A percentile compares a stretch with the other conserved stretches of the same genome.
phyloP scores from a whole-genome alignment of 768 basidiomycete genomes.

The Mycena leptocephala region DNA sequence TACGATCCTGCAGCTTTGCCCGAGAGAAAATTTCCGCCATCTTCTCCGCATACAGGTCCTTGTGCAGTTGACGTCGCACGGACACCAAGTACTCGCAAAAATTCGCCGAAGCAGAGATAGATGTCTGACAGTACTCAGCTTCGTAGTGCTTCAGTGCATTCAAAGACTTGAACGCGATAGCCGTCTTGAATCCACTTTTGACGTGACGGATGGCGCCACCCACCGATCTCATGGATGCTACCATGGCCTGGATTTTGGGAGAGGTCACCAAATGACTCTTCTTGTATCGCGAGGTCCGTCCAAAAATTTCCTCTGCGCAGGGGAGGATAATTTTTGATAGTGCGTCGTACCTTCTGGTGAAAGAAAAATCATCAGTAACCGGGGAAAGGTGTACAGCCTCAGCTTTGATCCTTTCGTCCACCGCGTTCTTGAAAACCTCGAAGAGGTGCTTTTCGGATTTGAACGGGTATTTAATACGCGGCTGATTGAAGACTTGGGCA shows the following conservation, averaged over 20 bases:
- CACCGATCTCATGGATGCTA: background rate
- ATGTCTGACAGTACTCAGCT: background rate
- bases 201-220: constrained; percentile 14
- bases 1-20: constrained; percentile 10
- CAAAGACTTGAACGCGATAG: background rate
- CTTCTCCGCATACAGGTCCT: constrained; percentile 11
- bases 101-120: background rate
- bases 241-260: background rate
- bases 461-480: constrained; percentile 1
- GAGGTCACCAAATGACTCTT: background rate
- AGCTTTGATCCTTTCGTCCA: constrained; percentile 2
- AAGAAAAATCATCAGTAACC: background rate
- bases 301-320: constrained; percentile 7
- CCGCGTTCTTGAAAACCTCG: background rate
- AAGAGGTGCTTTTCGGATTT: constrained; percentile 6
- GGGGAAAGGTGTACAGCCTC: background rate
- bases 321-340: background rate
- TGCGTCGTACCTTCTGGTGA: background rate
- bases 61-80: background rate
- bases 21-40: background rate
- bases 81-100: background rate
- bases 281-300: constrained; percentile 2
- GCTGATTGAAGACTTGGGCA: background rate
- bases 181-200: background rate
- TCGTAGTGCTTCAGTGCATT: background rate